Evolutionary conservation across 495 filamentous ascomycete species (phyloP), one percentile per base, ranked within the genome.

Genomic region (Neurospora terricola): DNA sequence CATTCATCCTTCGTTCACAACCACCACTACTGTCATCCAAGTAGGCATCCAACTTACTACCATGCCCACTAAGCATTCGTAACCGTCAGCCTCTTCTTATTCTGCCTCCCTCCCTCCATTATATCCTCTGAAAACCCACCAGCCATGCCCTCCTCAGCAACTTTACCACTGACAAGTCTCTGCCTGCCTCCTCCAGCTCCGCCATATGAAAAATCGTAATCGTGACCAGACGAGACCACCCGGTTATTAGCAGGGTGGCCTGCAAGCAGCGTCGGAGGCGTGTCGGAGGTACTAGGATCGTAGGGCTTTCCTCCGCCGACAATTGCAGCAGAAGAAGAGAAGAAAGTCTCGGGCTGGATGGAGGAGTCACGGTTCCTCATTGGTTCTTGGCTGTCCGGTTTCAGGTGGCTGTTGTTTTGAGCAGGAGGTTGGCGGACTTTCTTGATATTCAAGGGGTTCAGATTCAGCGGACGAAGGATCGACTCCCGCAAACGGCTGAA

Each of bases 131-230:
- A 59, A 59, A 66, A 66, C 14, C 68, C 45, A 36, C 85, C 85
- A 4, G 87, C 88, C 48, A 90, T 84, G 1, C 94, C 94, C 81
- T 97, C 94, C 81, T 97, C 94, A 2, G 90, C 94, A 68, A 93
- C 83, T 81, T 93, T 93, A 4, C 93, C 94, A 77, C 93, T 96
- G 11, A 95, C 93, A 76, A 93, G 90, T 70, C 94, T 85, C 69
- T 81, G 82, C 71, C 75, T 82, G 18, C 71, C 72, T 42, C 23
- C 48, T 23, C 71, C 72, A 42, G 14, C 54, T 66, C 54, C 54
- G 30, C 54, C 27, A 34, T 66, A 66, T 6, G 27, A 87, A 80
- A 39, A 27, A 34, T 89, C 87, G 73, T 88, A 91, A 77, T 91
- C 91, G 79, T 83, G 90, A 76, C 82, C 89, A 79, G 83, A 84